phyloP scores from a whole-genome alignment of 2,329 filamentous ascomycete genomes.

The Trichophyton schoenleinii region DNA sequence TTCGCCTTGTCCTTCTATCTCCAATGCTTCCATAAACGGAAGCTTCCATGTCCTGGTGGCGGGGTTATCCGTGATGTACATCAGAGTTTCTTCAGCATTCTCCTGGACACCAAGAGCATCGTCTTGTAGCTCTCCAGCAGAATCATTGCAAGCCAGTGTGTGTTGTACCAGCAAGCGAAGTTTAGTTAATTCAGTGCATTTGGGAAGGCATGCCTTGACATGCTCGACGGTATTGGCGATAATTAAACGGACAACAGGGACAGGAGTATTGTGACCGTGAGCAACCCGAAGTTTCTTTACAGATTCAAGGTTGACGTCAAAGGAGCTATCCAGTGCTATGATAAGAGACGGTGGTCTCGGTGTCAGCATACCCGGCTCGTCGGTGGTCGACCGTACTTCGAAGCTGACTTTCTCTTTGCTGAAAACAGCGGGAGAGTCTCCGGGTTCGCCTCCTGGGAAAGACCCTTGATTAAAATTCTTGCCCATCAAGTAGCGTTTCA shows the following conservation, averaged over 20 bases:
- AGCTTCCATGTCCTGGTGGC: constrained; percentile 28
- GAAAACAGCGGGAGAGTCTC: constrained; percentile 25
- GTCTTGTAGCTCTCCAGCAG: constrained; percentile 32
- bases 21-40: constrained; percentile 26
- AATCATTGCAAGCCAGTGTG: constrained; percentile 22
- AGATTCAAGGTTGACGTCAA: constrained; percentile 27
- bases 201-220: constrained; percentile 32
- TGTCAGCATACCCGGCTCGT: constrained; percentile 21
- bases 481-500: constrained; percentile 33
- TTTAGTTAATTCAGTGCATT: constrained; percentile 22
- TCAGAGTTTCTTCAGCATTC: constrained; percentile 28
- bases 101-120: constrained; percentile 30
- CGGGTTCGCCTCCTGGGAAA: constrained; percentile 16
- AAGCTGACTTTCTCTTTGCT: constrained; percentile 25
- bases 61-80: constrained; percentile 24
- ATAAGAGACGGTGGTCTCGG: constrained; percentile 29
- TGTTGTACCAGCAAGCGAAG: constrained; percentile 26
- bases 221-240: constrained; percentile 37
- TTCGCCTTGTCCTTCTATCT: constrained; percentile 22
- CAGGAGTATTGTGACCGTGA: constrained; percentile 20
- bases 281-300: constrained; percentile 6
- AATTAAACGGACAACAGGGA: constrained; percentile 34
- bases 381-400: constrained; percentile 23
- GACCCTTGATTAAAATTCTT: constrained; percentile 16
- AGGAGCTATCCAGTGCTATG: constrained; percentile 33